A percentile compares a stretch with the other conserved stretches of the same genome.
Evolutionary conservation across 2,329 filamentous ascomycete genomes (phyloP).

Genomic region (Grosmannia clavigera): DNA sequence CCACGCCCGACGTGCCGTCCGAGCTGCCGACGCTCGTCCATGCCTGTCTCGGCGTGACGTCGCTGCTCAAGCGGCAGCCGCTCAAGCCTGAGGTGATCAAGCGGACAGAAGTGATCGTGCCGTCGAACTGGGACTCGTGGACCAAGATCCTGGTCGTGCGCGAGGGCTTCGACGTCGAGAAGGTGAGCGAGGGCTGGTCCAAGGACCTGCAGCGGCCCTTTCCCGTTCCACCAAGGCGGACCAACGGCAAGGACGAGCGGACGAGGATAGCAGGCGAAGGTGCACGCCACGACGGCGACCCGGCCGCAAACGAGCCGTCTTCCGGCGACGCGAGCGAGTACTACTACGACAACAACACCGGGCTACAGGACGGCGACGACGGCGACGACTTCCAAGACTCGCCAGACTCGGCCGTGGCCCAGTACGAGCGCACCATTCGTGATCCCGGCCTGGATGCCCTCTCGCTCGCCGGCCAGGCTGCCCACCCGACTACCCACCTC

Average conservation of each 20-base stretch:
- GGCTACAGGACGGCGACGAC: conserved; percentile 5
- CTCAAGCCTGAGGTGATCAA: conserved; percentile 87
- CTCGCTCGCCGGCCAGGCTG: conserved; percentile 27
- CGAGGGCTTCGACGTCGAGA: conserved; percentile 86
- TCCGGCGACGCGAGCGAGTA: conserved; percentile 5
- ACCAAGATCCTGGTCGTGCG: conserved; percentile 88
- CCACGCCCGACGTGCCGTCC: conserved; percentile 61
- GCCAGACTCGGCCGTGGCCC: conserved; percentile 49
- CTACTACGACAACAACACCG: not conserved
- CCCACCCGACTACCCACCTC: conserved; percentile 16
- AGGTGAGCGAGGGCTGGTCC: conserved; percentile 73
- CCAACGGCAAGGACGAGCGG: not conserved
- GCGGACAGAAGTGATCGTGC: conserved; percentile 85
- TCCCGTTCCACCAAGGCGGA: conserved; percentile 19
- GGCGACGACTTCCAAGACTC: conserved; percentile 15
- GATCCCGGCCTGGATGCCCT: conserved; percentile 57
- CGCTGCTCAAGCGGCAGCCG: conserved; percentile 63
- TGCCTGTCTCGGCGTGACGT: conserved; percentile 76
- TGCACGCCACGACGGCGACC: not conserved
- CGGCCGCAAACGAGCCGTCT: not conserved
- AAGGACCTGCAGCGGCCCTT: conserved; percentile 59
- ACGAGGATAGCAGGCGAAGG: not conserved
- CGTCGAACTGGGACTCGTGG: conserved; percentile 97
- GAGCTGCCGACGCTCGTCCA: conserved; percentile 72
- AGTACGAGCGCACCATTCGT: conserved; percentile 69